These are phyloP conservation scores for Fragosphaeria purpurea DNA, from an alignment of 2,329 filamentous ascomycete species.

Conservation along the genomic window DNA sequence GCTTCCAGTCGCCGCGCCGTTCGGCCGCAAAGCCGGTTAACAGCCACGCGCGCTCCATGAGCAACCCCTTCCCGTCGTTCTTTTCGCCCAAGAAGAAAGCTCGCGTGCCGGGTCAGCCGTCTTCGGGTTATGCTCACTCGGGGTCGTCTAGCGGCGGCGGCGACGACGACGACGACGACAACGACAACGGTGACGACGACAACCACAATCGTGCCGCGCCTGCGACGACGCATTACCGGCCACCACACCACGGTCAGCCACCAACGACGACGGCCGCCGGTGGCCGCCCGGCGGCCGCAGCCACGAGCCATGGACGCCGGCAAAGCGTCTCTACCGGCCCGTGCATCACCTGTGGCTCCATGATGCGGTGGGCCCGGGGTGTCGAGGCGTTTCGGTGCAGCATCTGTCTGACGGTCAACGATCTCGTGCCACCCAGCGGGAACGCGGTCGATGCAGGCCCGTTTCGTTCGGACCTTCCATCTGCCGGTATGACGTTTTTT, in stretches of 20 bases:
- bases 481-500: background rate
- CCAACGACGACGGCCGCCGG: too few species aligned
- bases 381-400: constrained; percentile 71
- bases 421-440: constrained; percentile 43
- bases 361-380: constrained; percentile 67
- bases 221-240: too few species aligned
- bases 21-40: constrained; percentile 13
- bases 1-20: constrained; percentile 21
- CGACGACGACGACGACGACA: constrained; percentile 12
- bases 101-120: too few species aligned
- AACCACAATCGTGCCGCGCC: too few species aligned
- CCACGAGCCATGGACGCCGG: constrained; percentile 27
- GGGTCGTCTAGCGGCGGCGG: constrained; percentile 22
- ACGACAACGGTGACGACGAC: too few species aligned
- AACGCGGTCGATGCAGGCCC: background rate
- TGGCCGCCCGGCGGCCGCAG: constrained; percentile 20
- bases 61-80: constrained; percentile 67
- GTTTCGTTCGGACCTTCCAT: too few species aligned
- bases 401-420: constrained; percentile 77
- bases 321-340: constrained; percentile 55
- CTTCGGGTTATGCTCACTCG: constrained; percentile 18
- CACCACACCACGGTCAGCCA: too few species aligned
- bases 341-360: constrained; percentile 79
- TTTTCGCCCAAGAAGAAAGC: constrained; percentile 54
- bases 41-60: constrained; percentile 57